A percentile compares a stretch with the other conserved stretches of the same genome.
Evolutionary conservation across 805 yeast genomes (phyloP).

Genomic region (Wickerhamomyces sydowiorum): DNA sequence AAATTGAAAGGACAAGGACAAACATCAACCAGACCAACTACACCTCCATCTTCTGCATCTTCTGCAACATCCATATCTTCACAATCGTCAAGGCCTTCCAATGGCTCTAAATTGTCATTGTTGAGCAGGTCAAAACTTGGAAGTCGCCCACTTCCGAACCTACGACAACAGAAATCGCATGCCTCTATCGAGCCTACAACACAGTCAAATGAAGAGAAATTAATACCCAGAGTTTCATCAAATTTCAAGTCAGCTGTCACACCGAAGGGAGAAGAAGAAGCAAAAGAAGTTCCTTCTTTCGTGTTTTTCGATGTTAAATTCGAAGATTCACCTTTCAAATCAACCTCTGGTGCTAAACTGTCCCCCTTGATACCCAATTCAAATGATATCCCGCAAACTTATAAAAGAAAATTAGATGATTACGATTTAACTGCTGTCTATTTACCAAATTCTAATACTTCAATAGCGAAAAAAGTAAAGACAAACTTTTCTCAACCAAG

Average conservation of each 20-base stretch:
- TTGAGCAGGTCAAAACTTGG: neutral
- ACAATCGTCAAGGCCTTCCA: too few species aligned
- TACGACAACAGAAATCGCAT: neutral
- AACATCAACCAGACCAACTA: neutral
- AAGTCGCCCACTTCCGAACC: neutral
- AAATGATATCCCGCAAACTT: neutral
- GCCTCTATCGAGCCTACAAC: neutral
- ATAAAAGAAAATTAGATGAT: slow-evolving; percentile 21
- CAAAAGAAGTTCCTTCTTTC: neutral
- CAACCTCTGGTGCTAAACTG: neutral
- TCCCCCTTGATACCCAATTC: slow-evolving; percentile 2
- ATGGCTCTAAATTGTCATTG: too few species aligned
- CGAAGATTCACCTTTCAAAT: slow-evolving; percentile 3
- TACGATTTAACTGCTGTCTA: slow-evolving; percentile 24
- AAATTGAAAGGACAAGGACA: slow-evolving; percentile 5
- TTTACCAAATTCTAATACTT: slow-evolving; percentile 31
- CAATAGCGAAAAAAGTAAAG: slow-evolving; percentile 32
- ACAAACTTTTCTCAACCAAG: slow-evolving; percentile 62
- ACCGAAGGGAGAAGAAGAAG: neutral
- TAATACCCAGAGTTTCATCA: neutral
- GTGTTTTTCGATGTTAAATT: neutral
- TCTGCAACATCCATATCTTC: neutral
- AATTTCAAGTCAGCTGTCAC: neutral
- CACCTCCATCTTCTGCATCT: neutral
- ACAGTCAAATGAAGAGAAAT: too few species aligned